Evolutionary conservation across 768 basidiomycete genomes (phyloP).

Genomic region (Boletus sp.): DNA sequence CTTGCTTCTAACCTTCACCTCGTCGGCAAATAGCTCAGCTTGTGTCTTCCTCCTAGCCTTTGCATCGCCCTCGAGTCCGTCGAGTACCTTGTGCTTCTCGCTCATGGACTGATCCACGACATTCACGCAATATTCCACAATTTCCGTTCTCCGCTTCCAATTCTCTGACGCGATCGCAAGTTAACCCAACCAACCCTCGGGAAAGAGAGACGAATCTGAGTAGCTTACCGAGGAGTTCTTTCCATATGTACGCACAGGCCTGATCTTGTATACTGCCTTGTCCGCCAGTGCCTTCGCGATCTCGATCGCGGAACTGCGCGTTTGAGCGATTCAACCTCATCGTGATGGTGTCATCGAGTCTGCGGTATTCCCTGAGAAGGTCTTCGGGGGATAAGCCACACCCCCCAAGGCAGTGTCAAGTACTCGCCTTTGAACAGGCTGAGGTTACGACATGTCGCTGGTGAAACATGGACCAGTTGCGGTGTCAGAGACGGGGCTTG

Average conservation of each 20-base stretch:
- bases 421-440: conserved; percentile 66
- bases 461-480: conserved; percentile 68
- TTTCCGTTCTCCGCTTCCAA: conserved; percentile 71
- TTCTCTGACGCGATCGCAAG: conserved; percentile 39
- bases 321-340: conserved; percentile 80
- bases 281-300: conserved; percentile 46
- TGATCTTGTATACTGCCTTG: conserved; percentile 63
- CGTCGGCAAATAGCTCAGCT: conserved; percentile 57
- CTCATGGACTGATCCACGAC: conserved; percentile 63
- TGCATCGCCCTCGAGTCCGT: conserved; percentile 43
- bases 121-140: conserved; percentile 71
- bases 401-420: conserved; percentile 1
- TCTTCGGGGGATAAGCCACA: conserved; percentile 43
- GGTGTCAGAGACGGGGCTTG: conserved; percentile 59
- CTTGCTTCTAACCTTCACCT: conserved; percentile 59
- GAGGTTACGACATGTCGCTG: conserved; percentile 69
- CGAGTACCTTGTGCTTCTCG: conserved; percentile 49
- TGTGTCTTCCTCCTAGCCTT: conserved; percentile 47
- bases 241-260: conserved; percentile 75
- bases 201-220: conserved; percentile 11
- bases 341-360: conserved; percentile 72
- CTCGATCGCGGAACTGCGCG: conserved; percentile 71
- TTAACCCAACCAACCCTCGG: conserved; percentile 16
- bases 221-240: conserved; percentile 68
- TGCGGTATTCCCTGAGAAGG: conserved; percentile 77